Percentiles rank a stretch among this genome's conserved stretches.
phyloP scores from a whole-genome alignment of 2,329 filamentous ascomycete genomes.

The Alternaria brassicae region DNA sequence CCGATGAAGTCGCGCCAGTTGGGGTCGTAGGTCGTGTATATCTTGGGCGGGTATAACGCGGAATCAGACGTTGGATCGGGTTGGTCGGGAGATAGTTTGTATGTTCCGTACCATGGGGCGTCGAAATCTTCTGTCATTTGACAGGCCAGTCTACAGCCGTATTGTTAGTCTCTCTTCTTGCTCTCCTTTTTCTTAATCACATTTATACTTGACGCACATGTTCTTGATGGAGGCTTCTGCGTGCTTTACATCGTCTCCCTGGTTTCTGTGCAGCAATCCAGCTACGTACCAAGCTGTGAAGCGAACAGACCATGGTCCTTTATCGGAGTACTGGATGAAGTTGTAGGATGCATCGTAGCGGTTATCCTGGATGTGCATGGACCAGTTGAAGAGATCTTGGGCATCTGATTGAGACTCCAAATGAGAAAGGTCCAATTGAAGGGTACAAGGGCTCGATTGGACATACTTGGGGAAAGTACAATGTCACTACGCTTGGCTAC shows the following conservation, averaged over 20 bases:
- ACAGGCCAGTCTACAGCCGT: conserved; percentile 4
- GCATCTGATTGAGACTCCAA: too few relatives aligned
- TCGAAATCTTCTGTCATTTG: conserved; percentile 51
- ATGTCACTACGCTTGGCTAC: neutral
- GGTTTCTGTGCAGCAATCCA: conserved; percentile 48
- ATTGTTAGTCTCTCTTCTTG: neutral
- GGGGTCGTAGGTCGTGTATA: conserved; percentile 30
- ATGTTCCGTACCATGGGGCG: conserved; percentile 54
- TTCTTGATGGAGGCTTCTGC: conserved; percentile 49
- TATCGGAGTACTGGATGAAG: conserved; percentile 53
- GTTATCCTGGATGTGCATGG: conserved; percentile 37
- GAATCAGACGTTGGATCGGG: conserved; percentile 44
- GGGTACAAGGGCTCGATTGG: neutral
- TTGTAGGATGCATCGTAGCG: conserved; percentile 55
- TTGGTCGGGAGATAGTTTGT: conserved; percentile 52
- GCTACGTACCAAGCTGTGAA: conserved; percentile 56
- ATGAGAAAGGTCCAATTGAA: neutral
- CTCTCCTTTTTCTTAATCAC: neutral
- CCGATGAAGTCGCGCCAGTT: conserved; percentile 53
- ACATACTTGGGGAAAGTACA: neutral
- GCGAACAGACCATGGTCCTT: conserved; percentile 53
- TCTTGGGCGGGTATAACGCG: conserved; percentile 45
- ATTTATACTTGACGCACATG: conserved; percentile 19
- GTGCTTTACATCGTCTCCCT: conserved; percentile 47
- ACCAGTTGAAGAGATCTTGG: conserved; percentile 26